phyloP scores from a whole-genome alignment of 2,329 filamentous ascomycete genomes.

The Paracoccidioides lutzii region DNA sequence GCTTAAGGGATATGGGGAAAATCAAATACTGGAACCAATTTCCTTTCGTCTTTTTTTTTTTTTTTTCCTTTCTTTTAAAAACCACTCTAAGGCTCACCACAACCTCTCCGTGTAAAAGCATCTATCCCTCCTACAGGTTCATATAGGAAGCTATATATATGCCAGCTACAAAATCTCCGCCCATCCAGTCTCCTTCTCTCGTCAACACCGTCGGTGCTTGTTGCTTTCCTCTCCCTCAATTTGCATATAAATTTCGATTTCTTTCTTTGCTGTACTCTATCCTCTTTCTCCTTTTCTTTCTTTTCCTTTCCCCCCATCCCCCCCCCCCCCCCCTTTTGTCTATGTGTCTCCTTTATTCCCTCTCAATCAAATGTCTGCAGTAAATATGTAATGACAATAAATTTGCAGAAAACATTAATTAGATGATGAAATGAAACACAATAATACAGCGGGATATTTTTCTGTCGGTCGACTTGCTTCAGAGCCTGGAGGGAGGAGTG shows the following conservation, averaged over 20 bases:
- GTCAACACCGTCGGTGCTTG: not conserved
- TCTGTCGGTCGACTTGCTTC: too few species aligned
- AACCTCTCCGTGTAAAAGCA: not conserved
- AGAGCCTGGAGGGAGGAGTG: too few species aligned
- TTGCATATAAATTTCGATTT: conserved; percentile 15
- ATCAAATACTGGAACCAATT: conserved; percentile 20
- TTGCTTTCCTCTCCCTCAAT: conserved; percentile 3
- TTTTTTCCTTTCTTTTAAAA: conserved; percentile 12
- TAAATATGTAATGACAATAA: not conserved
- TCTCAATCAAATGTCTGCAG: not conserved
- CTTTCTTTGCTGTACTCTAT: conserved; percentile 14
- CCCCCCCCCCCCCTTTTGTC: not conserved
- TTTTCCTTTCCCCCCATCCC: too few species aligned
- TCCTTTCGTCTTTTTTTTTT: conserved; percentile 6
- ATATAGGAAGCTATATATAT: not conserved
- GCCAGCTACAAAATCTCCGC: not conserved
- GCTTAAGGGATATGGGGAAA: not conserved
- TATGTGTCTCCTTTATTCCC: not conserved
- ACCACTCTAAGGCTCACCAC: not conserved
- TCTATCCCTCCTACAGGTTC: not conserved
- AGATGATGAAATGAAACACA: not conserved
- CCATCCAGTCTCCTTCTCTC: not conserved
- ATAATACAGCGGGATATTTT: too few species aligned
- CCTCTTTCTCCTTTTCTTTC: conserved; percentile 6
- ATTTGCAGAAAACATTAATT: not conserved